Base-by-base conservation (phyloP, 169 alveolate species). In the Babesia bigemina region DNA sequence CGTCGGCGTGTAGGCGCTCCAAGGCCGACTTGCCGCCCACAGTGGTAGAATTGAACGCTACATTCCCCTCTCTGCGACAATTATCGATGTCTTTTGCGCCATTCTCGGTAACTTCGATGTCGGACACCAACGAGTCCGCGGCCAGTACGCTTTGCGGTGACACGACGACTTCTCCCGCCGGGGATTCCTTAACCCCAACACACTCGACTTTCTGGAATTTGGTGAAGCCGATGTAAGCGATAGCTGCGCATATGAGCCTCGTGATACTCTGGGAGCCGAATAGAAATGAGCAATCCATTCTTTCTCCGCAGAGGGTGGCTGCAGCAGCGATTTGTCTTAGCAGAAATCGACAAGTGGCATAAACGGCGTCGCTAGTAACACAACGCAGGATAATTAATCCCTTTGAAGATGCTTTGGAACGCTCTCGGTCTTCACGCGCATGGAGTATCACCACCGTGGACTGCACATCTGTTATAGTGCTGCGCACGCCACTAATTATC, bases 261-360 rank as follows among this genome's bases (percentile, higher is more conserved):
- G 52, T 63, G 45, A 47, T 24, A 24, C 24, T 17, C 13, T 29
- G 28, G 12, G 58, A 29, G 13, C 60, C 49, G 24, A 49, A 49
- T 11, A 63, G 21, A 22, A 63, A 24, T 13, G 73, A 63, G 33
- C 61, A 48, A 29, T 47, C 48, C 73, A 63, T 63, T 8, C 73
- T 63, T 49, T 22, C 50, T 9, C 26, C 14, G 39, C 39, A 17
- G 26, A 14, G 39, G 21, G 13, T 21, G 19, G 28, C 11, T 10
- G 26, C 14, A 24, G 28, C 19, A n/a, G 56, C 56, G 33, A 0
- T 52, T 52, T 24, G 33, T n/a, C 28, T n/a, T 1, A 14, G 24
- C 59, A 9, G 59, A 14, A 17, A 11, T 12, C 33, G 33, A n/a
- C 14, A 1, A 52, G 59, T 9, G 16, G 59, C 16, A 24, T 21